Conservation (phyloP, 345 rosid species). For the Salix purpurea region DNA sequence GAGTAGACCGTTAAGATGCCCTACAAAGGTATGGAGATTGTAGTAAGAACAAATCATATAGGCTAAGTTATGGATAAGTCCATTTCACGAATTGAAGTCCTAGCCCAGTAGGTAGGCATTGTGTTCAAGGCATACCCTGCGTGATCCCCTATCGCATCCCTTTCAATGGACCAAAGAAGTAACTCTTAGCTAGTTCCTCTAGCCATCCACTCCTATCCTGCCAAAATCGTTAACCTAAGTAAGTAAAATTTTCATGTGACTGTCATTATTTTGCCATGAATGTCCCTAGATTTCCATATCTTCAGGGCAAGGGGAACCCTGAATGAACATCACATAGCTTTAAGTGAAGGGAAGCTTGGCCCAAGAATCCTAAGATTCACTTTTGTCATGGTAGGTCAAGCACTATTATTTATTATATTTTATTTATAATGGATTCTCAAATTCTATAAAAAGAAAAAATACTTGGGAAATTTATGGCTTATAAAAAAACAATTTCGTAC, state of each 20-base stretch:
- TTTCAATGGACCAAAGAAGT: neutral
- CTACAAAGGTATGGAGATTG: too few species aligned
- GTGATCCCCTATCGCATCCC: neutral
- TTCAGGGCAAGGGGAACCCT: neutral
- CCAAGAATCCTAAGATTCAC: neutral
- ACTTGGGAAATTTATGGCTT: neutral
- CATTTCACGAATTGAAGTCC: neutral
- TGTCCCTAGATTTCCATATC: neutral
- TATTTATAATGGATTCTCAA: neutral
- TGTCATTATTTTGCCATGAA: slow-evolving; percentile 11
- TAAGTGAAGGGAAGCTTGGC: neutral
- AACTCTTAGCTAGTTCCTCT: neutral
- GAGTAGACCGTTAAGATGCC: too few species aligned
- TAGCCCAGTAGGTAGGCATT: neutral
- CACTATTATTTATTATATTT: too few species aligned
- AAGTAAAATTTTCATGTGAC: slow-evolving; percentile 22
- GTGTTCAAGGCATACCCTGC: neutral
- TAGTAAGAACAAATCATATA: too few species aligned
- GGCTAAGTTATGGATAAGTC: neutral
- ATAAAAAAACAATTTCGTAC: neutral
- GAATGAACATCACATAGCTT: neutral
- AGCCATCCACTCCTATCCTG: neutral
- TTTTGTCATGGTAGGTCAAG: neutral
- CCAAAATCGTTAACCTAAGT: neutral
- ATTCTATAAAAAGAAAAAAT: neutral